Percentiles rank a stretch among this genome's conserved stretches.
phyloP scores from a whole-genome alignment of 345 rosid genomes.

The Hibiscus trionum region DNA sequence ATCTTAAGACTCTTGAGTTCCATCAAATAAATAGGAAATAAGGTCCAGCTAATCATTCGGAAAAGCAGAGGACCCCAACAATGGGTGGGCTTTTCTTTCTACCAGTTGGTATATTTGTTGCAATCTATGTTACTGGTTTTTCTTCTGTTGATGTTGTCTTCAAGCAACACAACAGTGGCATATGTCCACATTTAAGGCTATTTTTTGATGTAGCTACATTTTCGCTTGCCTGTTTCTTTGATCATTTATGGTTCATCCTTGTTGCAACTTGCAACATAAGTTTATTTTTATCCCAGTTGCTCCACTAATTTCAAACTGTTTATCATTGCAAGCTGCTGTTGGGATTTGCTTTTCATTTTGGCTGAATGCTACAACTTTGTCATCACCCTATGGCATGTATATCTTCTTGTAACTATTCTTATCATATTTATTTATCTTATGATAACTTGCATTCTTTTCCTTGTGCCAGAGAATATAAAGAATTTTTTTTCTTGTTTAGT shows the following conservation, averaged over 20 bases:
- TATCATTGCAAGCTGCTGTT: conserved; percentile 42
- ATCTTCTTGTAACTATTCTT: conserved; percentile 79
- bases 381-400: conserved; percentile 95
- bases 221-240: neutral
- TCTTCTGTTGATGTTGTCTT: conserved; percentile 59
- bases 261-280: neutral
- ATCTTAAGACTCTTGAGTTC: conserved; percentile 46
- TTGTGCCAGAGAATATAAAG: conserved; percentile 19
- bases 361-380: conserved; percentile 53
- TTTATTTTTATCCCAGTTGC: neutral
- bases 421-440: conserved; percentile 47
- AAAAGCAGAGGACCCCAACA: conserved; percentile 56
- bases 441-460: conserved; percentile 74
- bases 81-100: conserved; percentile 85
- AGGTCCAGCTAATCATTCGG: conserved; percentile 35
- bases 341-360: conserved; percentile 70
- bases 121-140: conserved; percentile 40
- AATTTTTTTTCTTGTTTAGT: neutral
- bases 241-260: neutral
- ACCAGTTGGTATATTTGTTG: conserved; percentile 69
- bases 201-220: conserved; percentile 47
- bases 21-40: conserved; percentile 35
- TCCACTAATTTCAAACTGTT: too few relatives aligned
- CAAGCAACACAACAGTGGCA: conserved; percentile 34
- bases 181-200: conserved; percentile 41